phyloP scores from a whole-genome alignment of 306 rosid species.

The Biancaea sappan region DNA sequence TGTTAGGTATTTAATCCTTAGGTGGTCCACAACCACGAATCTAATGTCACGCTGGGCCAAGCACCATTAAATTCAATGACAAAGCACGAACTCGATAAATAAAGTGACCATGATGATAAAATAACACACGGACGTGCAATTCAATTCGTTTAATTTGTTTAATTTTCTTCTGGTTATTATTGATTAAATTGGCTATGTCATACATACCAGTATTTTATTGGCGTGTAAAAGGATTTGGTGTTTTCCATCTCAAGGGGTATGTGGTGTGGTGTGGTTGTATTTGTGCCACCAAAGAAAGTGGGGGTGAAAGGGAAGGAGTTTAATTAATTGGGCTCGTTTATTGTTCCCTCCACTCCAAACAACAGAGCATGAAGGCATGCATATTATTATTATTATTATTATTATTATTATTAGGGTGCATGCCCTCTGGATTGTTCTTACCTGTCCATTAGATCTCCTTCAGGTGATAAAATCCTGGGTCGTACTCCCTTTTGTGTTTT shows the following conservation, averaged over 20 bases:
- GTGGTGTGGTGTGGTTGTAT: constrained; percentile 35
- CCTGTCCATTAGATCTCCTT: constrained; percentile 65
- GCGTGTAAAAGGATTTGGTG: constrained; percentile 38
- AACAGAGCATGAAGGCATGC: constrained; percentile 51
- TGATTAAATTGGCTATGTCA: neutral
- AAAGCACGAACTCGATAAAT: neutral
- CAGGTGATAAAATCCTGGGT: constrained; percentile 70
- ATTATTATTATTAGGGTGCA: neutral
- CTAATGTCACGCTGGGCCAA: constrained; percentile 30
- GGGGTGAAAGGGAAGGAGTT: constrained; percentile 36
- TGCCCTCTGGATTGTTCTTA: constrained; percentile 55
- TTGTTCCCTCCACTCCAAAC: constrained; percentile 96
- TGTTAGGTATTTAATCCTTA: constrained; percentile 11
- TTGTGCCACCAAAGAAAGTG: constrained; percentile 66
- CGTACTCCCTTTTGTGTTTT: constrained; percentile 20
- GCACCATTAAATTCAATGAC: constrained; percentile 15
- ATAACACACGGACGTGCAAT: constrained; percentile 65
- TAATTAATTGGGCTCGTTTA: constrained; percentile 61
- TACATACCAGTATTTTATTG: neutral
- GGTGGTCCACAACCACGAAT: constrained; percentile 50
- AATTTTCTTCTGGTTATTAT: neutral
- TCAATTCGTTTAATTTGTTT: constrained; percentile 1
- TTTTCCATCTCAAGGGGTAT: constrained; percentile 44
- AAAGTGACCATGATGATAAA: constrained; percentile 68
- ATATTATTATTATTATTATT: constrained; percentile 35